phyloP scores from a whole-genome alignment of 139 green algal species.

The Chlamydomonas asymmetrica region DNA sequence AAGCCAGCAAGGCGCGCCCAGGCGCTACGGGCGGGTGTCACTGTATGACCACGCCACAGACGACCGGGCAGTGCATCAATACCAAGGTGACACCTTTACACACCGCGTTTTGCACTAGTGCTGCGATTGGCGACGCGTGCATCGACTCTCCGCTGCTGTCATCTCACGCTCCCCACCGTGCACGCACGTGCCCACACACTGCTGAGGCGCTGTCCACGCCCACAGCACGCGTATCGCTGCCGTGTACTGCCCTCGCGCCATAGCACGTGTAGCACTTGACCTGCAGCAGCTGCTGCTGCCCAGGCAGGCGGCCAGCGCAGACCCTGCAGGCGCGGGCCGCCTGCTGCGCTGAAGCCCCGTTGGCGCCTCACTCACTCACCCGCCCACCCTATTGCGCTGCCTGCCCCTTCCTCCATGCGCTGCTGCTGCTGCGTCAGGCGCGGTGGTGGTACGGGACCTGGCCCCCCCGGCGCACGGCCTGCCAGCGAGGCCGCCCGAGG shows the following conservation, averaged over 20 bases:
- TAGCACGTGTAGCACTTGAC: neutral
- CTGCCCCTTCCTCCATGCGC: no score
- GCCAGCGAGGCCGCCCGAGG: slow-evolving; percentile 16
- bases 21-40: slow-evolving; percentile 2
- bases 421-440: no score
- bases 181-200: neutral
- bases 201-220: neutral
- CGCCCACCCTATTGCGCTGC: no score
- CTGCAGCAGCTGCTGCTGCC: neutral
- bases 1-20: no score
- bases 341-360: neutral
- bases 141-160: neutral
- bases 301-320: neutral
- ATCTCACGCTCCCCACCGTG: neutral
- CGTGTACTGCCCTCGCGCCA: neutral
- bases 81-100: no score
- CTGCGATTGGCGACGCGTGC: neutral
- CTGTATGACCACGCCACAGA: slow-evolving; percentile 7
- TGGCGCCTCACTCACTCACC: neutral
- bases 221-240: neutral
- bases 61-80: neutral
- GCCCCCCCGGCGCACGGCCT: slow-evolving; percentile 1
- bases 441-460: slow-evolving; percentile 20
- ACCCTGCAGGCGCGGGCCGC: neutral
- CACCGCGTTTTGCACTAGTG: no score